Evolutionary conservation across 768 basidiomycete genomes (phyloP).

Genomic region (Coprinellus micaceus): DNA sequence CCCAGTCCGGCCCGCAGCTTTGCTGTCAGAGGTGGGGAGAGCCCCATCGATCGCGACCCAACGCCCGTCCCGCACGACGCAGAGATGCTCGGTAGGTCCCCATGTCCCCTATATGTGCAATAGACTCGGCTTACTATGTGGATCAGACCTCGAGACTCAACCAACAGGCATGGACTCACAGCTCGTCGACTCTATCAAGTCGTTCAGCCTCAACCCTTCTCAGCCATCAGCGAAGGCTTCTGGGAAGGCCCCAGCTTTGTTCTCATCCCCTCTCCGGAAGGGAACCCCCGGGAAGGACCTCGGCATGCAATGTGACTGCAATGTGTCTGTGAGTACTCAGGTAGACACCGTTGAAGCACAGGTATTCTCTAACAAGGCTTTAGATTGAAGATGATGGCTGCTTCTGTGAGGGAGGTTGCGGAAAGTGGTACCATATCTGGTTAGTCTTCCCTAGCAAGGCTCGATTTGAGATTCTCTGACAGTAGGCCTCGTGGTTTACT

Average conservation of each 20-base stretch:
- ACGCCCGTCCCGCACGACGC: conserved; percentile 27
- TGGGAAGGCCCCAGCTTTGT: too few species aligned
- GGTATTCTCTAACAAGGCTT: background rate
- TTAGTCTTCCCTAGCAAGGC: conserved; percentile 21
- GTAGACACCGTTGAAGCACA: too few species aligned
- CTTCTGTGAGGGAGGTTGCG: conserved; percentile 72
- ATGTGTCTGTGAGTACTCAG: conserved; percentile 42
- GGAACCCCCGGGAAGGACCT: conserved; percentile 22
- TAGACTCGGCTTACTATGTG: too few species aligned
- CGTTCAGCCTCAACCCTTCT: conserved; percentile 24
- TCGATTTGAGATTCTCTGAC: background rate
- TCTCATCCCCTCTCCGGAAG: background rate
- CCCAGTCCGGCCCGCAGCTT: conserved; percentile 14
- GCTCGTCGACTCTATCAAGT: conserved; percentile 35
- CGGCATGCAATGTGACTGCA: conserved; percentile 67
- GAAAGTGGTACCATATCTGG: conserved; percentile 76
- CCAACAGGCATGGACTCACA: conserved; percentile 7
- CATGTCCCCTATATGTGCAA: too few species aligned
- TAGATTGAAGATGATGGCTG: conserved; percentile 56
- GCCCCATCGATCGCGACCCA: conserved; percentile 24
- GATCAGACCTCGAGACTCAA: conserved; percentile 43
- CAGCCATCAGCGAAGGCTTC: background rate
- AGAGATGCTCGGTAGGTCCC: conserved; percentile 48
- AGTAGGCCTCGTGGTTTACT: too few species aligned
- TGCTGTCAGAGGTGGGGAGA: conserved; percentile 27